phyloP scores from a whole-genome alignment of 164 flowering plant species.

The Nelumbo lutea region DNA sequence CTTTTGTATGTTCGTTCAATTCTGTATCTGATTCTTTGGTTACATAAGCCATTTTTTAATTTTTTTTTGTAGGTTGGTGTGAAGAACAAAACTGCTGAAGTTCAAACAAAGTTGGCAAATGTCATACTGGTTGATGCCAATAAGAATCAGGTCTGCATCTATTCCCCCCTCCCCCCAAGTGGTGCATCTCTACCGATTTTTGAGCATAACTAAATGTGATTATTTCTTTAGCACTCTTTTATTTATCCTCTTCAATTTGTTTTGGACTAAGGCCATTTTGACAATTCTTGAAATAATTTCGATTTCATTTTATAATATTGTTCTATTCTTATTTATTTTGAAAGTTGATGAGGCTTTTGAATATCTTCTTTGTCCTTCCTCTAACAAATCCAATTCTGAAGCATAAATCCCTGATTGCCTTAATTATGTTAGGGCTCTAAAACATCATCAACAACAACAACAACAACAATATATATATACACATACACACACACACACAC shows the following conservation, averaged over 20 bases:
- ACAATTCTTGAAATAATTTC: too few species aligned
- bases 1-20: background rate
- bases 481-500: too few species aligned
- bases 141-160: slow-evolving; percentile 74
- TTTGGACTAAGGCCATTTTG: background rate
- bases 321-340: too few species aligned
- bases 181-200: background rate
- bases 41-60: slow-evolving; percentile 1
- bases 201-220: background rate
- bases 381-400: too few species aligned
- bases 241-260: too few species aligned
- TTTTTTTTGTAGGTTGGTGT: slow-evolving; percentile 71
- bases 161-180: background rate
- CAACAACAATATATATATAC: too few species aligned
- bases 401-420: too few species aligned
- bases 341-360: too few species aligned
- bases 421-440: too few species aligned
- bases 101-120: slow-evolving; percentile 76
- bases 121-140: slow-evolving; percentile 75
- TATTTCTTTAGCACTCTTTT: background rate
- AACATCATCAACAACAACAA: too few species aligned
- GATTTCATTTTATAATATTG: too few species aligned
- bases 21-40: background rate
- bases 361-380: too few species aligned
- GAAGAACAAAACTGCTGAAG: slow-evolving; percentile 76